Base-by-base conservation (phyloP, 768 basidiomycete species). In the Podaxis pistillaris region DNA sequence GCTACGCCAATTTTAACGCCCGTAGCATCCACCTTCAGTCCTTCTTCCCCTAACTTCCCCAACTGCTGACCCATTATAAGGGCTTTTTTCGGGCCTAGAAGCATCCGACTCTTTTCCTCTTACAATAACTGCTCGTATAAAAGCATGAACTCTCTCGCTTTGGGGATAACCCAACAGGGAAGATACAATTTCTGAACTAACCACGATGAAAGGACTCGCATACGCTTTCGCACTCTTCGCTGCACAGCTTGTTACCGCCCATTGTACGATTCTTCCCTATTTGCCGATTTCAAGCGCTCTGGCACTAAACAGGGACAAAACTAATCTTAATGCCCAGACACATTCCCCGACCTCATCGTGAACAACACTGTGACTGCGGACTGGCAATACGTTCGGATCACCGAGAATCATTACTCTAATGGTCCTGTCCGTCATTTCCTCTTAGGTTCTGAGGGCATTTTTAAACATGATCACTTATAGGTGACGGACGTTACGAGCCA, bases 341-440 rank as follows among this genome's bases (percentile, higher is more conserved):
- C 71, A 4, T 75, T 75, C 63, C 73, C 74, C 22, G 66, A 71
- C 46, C 61, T 74, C 17, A 71, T 70, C 33, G 69, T 68, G 24
- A 73, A 76, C 55, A 66, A 68, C 6, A 69, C 68, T 5, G 62
- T 66, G 6, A 66, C 72, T 3, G 54, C 66, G 12, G 74, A 75
- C 56, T 76, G 74, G 75, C 67, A 75, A 65, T 76, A 76, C 55
- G 73, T 76, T 49, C 70, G 75, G 8, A 68, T 72, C 51, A 77
- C 75, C 1, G 72, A 67, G 6, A 77, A 76, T 54, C 74, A 76
- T 58, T 75, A 73, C 53, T 67, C 67, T 12, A 67, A 72, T 19
- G 75, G 68, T 4, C 73, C 73, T 40, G 74, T 76, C 61, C 64
- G 71, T 46, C 19, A n/a, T 46, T 17, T 46, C 44, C n/a, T 19